Percentiles rank a stretch among this genome's conserved stretches.
Conservation (phyloP, 108 stramenopile species). For the Chaetoceros muelleri region DNA sequence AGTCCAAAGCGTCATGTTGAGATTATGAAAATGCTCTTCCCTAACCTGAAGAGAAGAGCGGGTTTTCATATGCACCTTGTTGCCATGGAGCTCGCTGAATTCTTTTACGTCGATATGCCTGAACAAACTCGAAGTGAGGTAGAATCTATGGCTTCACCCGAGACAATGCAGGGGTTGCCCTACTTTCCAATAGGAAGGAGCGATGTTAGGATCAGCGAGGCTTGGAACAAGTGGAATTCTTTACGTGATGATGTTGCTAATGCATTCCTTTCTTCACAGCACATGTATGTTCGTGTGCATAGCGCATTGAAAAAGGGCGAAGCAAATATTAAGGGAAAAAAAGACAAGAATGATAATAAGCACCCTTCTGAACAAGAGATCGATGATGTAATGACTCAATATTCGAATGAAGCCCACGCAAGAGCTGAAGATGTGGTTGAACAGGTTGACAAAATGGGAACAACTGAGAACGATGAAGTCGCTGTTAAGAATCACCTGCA, state of each 20-base stretch:
- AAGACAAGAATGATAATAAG: not conserved
- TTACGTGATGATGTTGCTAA: conserved; percentile 1
- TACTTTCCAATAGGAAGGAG: not conserved
- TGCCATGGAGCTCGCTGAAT: conserved; percentile 25
- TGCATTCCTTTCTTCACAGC: not conserved
- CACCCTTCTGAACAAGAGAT: not conserved
- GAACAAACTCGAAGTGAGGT: not conserved
- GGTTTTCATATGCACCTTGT: conserved; percentile 27
- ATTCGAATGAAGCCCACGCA: not conserved
- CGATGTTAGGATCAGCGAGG: not conserved
- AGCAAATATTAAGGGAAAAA: not conserved
- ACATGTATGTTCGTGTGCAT: not conserved
- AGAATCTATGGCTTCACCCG: not conserved
- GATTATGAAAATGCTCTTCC: not conserved
- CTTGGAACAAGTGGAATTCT: conserved; percentile 3
- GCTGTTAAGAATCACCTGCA: not conserved
- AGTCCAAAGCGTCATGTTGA: not conserved
- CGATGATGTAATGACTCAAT: not conserved
- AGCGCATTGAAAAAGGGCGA: conserved; percentile 1
- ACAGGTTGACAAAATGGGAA: not conserved
- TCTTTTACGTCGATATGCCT: conserved; percentile 28
- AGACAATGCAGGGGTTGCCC: not conserved
- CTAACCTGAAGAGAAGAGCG: not conserved
- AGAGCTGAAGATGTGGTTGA: not conserved
- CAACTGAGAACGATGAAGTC: not conserved